Evolutionary conservation across 2,329 filamentous ascomycete species (phyloP), one percentile per base, ranked within the genome.

Genomic region (Domatiomyces globalis): DNA sequence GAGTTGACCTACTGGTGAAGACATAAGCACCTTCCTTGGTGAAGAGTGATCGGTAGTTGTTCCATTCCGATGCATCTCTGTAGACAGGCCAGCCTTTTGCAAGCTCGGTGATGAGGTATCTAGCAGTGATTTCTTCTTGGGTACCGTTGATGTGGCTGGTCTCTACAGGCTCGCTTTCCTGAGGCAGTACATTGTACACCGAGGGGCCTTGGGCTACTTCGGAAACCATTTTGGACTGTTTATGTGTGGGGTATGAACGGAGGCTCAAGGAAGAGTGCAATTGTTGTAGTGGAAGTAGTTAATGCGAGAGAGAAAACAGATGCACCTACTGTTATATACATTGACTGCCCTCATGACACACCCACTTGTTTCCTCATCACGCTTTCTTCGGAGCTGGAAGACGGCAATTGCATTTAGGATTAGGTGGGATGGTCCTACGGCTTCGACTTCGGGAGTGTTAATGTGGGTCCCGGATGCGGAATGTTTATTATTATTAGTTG

Each of bases 21-120:
- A 76, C 71, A 39, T 63, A 69, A 3, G 72, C 73, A 29, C 51
- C 53, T 12, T 72, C 68, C 10, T 70, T 63, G 48, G 68, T 64
- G 57, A 76, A 76, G 9, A 76, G 62, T 1, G 65, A 67, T 54
- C 72, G 70, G 57, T 73, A 76, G 65, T 76, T 75, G 62, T 68
- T 67, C 73, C 74, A 76, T 59, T 77, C 73, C 1, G 73, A 75
- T 9, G 72, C 68, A 53, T 76, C 73, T 29, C 73, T 69, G 61
- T 76, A 76, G 39, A 76, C 69, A 1, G 73, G 72, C 73, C 73
- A 76, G 45, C 73, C 73, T 59, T 74, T 75, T 65, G 72, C 75
- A n/a, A 77, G 63, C 61, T 76, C 73, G 1, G 72, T 67, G 6
- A 77, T 66, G 51, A 67, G 67, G 19, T 73, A 61, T 19, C 73